phyloP scores from a whole-genome alignment of 2,329 filamentous ascomycete species.

The Exophiala mesophila region DNA sequence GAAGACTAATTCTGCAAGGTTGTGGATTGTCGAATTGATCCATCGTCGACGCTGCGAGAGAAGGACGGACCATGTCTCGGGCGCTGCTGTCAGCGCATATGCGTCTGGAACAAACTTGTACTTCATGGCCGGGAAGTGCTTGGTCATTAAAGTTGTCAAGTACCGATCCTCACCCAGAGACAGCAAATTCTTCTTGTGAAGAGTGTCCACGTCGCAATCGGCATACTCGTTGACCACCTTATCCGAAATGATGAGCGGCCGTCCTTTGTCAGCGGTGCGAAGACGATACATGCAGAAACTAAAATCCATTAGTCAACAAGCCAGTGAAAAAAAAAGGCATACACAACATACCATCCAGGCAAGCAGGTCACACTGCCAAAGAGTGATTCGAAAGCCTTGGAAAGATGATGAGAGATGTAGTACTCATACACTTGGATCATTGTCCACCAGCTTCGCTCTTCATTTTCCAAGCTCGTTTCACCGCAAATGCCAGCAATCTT shows the following conservation, averaged over 20 bases:
- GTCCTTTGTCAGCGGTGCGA: conserved; percentile 86
- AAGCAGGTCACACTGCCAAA: conserved; percentile 98
- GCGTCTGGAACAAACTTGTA: conserved; percentile 96
- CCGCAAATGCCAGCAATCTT: conserved; percentile 98
- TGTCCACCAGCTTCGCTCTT: conserved; percentile 93
- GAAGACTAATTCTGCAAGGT: conserved; percentile 82
- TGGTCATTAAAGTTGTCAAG: conserved; percentile 95
- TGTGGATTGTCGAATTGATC: conserved; percentile 99
- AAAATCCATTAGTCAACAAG: conserved; percentile 35
- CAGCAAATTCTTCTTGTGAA: conserved; percentile 91
- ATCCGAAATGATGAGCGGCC: conserved; percentile 89
- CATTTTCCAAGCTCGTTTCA: conserved; percentile 93
- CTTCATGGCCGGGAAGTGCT: conserved; percentile 90
- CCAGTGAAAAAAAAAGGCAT: not conserved
- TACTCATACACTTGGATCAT: conserved; percentile 99
- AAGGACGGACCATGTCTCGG: conserved; percentile 88
- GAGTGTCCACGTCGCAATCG: conserved; percentile 82
- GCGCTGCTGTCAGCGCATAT: conserved; percentile 87
- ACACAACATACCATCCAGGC: conserved; percentile 80
- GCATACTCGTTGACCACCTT: conserved; percentile 82
- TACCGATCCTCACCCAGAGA: conserved; percentile 96
- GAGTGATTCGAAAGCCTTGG: conserved; percentile 95
- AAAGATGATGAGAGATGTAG: conserved; percentile 94
- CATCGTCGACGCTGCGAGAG: conserved; percentile 97
- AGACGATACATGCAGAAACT: conserved; percentile 99